Conservation (phyloP, 2,329 filamentous ascomycete species). For the Fusarium austroafricanum region DNA sequence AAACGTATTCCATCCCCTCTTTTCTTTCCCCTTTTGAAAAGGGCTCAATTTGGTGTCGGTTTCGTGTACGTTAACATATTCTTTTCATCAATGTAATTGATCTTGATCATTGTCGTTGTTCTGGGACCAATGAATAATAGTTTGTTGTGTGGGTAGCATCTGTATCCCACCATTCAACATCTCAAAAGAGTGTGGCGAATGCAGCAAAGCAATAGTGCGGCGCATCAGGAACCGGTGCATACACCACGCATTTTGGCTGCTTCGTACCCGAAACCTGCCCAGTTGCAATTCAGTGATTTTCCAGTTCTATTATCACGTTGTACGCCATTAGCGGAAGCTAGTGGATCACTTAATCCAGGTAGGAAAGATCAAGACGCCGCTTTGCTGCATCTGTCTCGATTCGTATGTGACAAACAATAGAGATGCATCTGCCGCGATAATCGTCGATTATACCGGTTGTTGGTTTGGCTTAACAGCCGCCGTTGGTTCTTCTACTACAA, state of each 20-base stretch:
- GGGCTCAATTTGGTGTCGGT: not conserved
- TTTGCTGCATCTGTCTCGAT: conserved; percentile 5
- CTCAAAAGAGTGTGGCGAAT: not conserved
- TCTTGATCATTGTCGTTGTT: not conserved
- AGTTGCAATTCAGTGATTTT: not conserved
- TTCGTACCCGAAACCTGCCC: conserved; percentile 2
- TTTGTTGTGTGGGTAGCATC: not conserved
- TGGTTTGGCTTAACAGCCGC: not conserved
- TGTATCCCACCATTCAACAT: not conserved
- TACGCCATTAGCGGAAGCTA: not conserved
- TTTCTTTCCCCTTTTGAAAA: too few species aligned
- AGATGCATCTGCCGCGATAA: not conserved
- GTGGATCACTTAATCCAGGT: not conserved
- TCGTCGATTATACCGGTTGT: not conserved
- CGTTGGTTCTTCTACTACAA: not conserved
- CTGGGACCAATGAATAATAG: not conserved
- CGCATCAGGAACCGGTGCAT: not conserved
- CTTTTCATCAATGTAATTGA: not conserved
- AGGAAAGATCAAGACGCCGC: not conserved
- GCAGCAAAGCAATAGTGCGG: conserved; percentile 14
- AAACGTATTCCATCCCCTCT: too few species aligned
- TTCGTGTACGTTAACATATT: not conserved
- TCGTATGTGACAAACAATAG: not conserved
- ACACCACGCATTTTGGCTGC: not conserved
- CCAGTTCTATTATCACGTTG: not conserved